Percentiles rank a stretch among this genome's conserved stretches.
Evolutionary conservation across 1,284 basidiomycete genomes (phyloP).

Genomic region (Quambalaria eucalypti): DNA sequence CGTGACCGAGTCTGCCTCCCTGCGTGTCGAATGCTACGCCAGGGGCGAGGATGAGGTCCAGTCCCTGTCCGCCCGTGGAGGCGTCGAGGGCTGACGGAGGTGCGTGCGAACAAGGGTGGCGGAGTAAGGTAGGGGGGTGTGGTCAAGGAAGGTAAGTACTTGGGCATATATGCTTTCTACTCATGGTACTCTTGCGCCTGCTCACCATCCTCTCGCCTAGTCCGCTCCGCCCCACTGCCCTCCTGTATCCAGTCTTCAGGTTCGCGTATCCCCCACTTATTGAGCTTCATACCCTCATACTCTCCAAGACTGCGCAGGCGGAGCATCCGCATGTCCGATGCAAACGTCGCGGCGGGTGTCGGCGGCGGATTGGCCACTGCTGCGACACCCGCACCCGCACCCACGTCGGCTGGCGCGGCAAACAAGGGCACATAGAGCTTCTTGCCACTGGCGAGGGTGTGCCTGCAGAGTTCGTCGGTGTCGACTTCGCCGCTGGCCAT

Average conservation of each 20-base stretch:
- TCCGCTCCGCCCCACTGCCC: conserved; percentile 14
- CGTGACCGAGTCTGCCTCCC: conserved; percentile 47
- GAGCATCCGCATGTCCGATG: conserved; percentile 48
- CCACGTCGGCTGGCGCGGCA: conserved; percentile 27
- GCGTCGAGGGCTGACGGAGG: conserved; percentile 43
- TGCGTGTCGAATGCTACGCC: conserved; percentile 46
- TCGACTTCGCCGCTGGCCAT: conserved; percentile 44
- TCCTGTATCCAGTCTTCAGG: conserved; percentile 30
- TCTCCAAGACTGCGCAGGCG: conserved; percentile 30
- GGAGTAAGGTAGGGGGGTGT: background rate
- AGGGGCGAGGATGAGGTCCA: conserved; percentile 49
- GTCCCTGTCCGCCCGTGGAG: conserved; percentile 31
- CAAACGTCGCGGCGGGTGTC: conserved; percentile 17
- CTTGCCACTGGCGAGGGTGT: conserved; percentile 26
- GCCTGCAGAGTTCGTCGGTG: conserved; percentile 45
- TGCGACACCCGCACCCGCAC: conserved; percentile 5
- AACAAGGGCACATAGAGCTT: conserved; percentile 47
- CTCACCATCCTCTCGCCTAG: conserved; percentile 7
- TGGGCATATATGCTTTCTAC: conserved; percentile 2
- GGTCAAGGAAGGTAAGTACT: background rate
- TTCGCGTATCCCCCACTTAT: conserved; percentile 49
- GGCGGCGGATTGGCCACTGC: too few relatives aligned
- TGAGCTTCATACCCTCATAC: conserved; percentile 39
- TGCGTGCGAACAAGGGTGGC: too few relatives aligned
- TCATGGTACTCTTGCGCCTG: conserved; percentile 6